phyloP scores from a whole-genome alignment of 352 stramenopile species.

The Pelagophyceae sp. region DNA sequence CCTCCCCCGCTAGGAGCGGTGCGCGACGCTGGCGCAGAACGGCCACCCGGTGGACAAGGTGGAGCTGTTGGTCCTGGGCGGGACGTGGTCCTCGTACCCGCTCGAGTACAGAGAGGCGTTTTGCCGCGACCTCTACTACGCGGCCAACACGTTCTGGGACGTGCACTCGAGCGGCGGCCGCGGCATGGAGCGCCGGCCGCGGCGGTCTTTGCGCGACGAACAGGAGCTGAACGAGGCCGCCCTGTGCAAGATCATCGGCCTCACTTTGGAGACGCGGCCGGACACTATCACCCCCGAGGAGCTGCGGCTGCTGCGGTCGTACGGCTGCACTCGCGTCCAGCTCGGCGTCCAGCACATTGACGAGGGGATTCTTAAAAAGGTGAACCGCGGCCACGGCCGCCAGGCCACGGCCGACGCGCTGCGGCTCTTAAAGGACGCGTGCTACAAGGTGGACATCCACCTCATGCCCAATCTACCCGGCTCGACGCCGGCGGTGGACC shows the following conservation, averaged over 20 bases:
- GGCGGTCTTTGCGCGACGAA: background rate
- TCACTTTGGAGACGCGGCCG: constrained; percentile 93
- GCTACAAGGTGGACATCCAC: constrained; percentile 94
- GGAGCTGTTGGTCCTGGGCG: constrained; percentile 96
- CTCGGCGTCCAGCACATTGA: constrained; percentile 93
- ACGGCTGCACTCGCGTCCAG: constrained; percentile 92
- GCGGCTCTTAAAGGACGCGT: constrained; percentile 79
- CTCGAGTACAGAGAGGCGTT: constrained; percentile 88
- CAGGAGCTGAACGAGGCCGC: constrained; percentile 27
- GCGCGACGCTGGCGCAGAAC: constrained; percentile 19
- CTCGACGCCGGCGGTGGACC: constrained; percentile 63
- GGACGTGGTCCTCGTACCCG: constrained; percentile 56
- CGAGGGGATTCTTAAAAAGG: constrained; percentile 80
- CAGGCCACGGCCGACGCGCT: constrained; percentile 28
- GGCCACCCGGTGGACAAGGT: constrained; percentile 91
- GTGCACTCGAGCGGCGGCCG: constrained; percentile 55
- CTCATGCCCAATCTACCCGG: constrained; percentile 94
- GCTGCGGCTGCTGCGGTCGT: constrained; percentile 88
- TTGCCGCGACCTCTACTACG: constrained; percentile 89
- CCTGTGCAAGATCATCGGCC: constrained; percentile 63
- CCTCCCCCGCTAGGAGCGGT: no score
- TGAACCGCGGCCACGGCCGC: constrained; percentile 77
- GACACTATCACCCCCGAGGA: constrained; percentile 94
- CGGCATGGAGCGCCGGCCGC: constrained; percentile 42
- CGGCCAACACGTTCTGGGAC: constrained; percentile 83